Evolutionary conservation across 805 yeast species (phyloP).

Genomic region (Myxozyma geophila): DNA sequence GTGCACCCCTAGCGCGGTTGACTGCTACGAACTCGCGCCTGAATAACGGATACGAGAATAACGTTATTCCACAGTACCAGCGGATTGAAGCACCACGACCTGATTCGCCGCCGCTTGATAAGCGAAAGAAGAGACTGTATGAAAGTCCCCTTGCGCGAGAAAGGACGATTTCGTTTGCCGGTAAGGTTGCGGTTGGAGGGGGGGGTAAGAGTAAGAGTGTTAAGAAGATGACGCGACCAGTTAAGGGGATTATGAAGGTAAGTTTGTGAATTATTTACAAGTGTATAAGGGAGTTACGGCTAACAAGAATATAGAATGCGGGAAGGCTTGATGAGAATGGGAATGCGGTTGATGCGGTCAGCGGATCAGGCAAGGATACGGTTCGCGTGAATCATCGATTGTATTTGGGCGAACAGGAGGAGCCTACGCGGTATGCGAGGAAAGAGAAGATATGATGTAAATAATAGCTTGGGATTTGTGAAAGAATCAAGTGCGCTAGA

Average conservation of each 20-base stretch:
- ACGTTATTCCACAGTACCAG: constrained; percentile 34
- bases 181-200: constrained; percentile 1
- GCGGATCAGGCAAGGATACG: constrained; percentile 13
- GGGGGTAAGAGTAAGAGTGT: background rate
- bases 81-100: constrained; percentile 30
- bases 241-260: constrained; percentile 31
- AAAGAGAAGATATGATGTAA: constrained; percentile 12
- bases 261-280: background rate
- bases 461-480: background rate
- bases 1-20: constrained; percentile 16
- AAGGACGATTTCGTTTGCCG: constrained; percentile 25
- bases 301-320: background rate
- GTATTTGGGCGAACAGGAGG: constrained; percentile 31
- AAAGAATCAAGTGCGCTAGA: background rate
- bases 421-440: constrained; percentile 29
- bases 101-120: constrained; percentile 32
- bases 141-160: constrained; percentile 30
- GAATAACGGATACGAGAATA: constrained; percentile 46
- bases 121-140: constrained; percentile 21
- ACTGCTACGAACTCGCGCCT: constrained; percentile 27
- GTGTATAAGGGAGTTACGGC: background rate
- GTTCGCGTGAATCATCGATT: constrained; percentile 23
- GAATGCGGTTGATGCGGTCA: constrained; percentile 15
- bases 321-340: constrained; percentile 30
- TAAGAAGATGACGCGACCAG: background rate